Percentiles rank a stretch among this genome's conserved stretches.
Conservation (phyloP, 441 rosid genomes). For the Euphorbia schlechtendalii region DNA sequence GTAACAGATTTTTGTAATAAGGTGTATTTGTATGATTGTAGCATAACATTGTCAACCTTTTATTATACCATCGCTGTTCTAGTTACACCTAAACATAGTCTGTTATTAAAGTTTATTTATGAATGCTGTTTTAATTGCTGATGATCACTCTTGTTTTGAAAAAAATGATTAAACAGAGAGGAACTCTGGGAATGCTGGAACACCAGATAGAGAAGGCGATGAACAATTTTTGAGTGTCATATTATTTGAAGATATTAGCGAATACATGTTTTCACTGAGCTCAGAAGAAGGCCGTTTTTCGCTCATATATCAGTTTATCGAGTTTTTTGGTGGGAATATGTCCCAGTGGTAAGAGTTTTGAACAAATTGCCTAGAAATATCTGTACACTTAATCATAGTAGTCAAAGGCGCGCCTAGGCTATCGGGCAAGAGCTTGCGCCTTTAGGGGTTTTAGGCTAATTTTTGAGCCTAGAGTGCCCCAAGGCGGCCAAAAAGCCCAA, state of each 20-base stretch:
- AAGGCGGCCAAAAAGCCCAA: too few relatives aligned
- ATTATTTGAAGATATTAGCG: slow-evolving; percentile 75
- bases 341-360: slow-evolving; percentile 44
- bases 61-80: not conserved
- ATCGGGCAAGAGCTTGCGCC: too few relatives aligned
- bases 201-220: slow-evolving; percentile 47
- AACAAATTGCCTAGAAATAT: too few relatives aligned
- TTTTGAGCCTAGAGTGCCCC: too few relatives aligned
- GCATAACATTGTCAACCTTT: slow-evolving; percentile 8
- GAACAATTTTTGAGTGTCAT: slow-evolving; percentile 61
- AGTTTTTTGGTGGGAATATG: slow-evolving; percentile 77
- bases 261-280: slow-evolving; percentile 66
- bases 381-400: too few relatives aligned
- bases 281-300: slow-evolving; percentile 68
- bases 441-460: too few relatives aligned
- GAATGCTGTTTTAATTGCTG: not conserved
- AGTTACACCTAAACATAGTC: not conserved
- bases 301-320: slow-evolving; percentile 65
- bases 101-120: not conserved
- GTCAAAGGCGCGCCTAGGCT: too few relatives aligned
- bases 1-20: not conserved
- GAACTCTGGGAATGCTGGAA: slow-evolving; percentile 32
- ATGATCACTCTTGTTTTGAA: not conserved
- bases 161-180: slow-evolving; percentile 26
- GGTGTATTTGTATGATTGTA: not conserved